Evolutionary conservation across 73 alveolate species (phyloP).

Genomic region (Uronychia setigera): DNA sequence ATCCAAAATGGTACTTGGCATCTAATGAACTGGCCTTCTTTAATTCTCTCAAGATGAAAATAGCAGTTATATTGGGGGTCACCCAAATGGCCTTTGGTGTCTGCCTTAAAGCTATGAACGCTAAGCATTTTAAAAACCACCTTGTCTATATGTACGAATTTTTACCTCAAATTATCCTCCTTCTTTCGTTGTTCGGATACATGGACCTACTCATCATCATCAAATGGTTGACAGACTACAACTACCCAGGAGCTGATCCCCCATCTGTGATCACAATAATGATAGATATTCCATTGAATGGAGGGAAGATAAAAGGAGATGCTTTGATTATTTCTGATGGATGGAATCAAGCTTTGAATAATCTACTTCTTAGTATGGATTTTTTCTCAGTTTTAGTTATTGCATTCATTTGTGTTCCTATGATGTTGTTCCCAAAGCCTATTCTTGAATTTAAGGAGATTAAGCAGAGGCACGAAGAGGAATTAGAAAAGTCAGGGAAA

Average conservation of each 20-base stretch:
- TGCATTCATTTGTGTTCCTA: conserved; percentile 72
- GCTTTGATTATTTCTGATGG: conserved; percentile 67
- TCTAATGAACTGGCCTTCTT: conserved; percentile 88
- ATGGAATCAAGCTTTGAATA: conserved; percentile 47
- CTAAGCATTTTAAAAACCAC: conserved; percentile 82
- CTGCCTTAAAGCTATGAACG: conserved; percentile 89
- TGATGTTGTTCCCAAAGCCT: conserved; percentile 88
- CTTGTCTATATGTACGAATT: conserved; percentile 92
- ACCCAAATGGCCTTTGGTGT: conserved; percentile 95
- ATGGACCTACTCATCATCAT: conserved; percentile 88
- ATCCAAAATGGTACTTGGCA: conserved; percentile 89
- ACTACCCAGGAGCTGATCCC: conserved; percentile 64
- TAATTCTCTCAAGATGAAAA: conserved; percentile 96
- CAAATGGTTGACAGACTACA: conserved; percentile 92
- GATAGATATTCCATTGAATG: conserved; percentile 90
- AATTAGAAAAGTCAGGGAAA: not conserved
- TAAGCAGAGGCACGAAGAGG: not conserved
- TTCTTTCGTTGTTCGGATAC: conserved; percentile 89
- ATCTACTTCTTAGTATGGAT: conserved; percentile 35
- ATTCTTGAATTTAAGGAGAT: conserved; percentile 44
- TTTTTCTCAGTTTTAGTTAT: conserved; percentile 44
- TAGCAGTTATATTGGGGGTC: conserved; percentile 96
- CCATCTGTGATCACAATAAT: conserved; percentile 90
- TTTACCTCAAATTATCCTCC: conserved; percentile 92
- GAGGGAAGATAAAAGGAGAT: conserved; percentile 78